These are phyloP conservation scores for Tolypocladium nubicola DNA, from an alignment of 2,329 filamentous ascomycete species.

Conservation along the genomic window DNA sequence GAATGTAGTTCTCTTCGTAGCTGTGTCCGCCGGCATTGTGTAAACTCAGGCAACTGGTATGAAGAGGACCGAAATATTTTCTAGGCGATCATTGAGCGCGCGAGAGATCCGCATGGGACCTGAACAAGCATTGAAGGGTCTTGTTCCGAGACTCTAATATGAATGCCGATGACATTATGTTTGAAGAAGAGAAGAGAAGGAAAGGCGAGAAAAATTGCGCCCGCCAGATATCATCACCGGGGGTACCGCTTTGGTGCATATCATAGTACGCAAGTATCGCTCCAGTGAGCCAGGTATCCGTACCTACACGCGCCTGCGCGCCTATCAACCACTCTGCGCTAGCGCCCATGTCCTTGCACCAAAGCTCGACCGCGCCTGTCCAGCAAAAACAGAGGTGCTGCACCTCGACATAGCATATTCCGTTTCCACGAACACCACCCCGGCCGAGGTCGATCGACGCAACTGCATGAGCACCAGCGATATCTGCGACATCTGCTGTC, in stretches of 20 bases:
- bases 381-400: conserved; percentile 5
- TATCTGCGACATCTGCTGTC: background rate
- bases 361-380: conserved; percentile 11
- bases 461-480: background rate
- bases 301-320: background rate
- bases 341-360: background rate
- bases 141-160: conserved; percentile 99
- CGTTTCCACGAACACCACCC: background rate
- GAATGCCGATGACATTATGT: conserved; percentile 73
- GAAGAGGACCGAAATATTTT: conserved; percentile 61
- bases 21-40: conserved; percentile 31
- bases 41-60: conserved; percentile 55
- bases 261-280: conserved; percentile 5
- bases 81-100: conserved; percentile 99
- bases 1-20: conserved; percentile 36
- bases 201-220: conserved; percentile 15
- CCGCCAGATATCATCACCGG: background rate
- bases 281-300: background rate
- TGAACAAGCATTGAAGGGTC: conserved; percentile 85
- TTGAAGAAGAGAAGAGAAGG: conserved; percentile 33
- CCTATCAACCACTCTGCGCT: background rate
- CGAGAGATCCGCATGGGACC: conserved; percentile 69
- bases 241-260: conserved; percentile 15
- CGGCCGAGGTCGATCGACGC: background rate
- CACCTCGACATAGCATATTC: background rate